Base-by-base conservation (phyloP, 345 rosid genomes). In the Eucalyptus polybractea region DNA sequence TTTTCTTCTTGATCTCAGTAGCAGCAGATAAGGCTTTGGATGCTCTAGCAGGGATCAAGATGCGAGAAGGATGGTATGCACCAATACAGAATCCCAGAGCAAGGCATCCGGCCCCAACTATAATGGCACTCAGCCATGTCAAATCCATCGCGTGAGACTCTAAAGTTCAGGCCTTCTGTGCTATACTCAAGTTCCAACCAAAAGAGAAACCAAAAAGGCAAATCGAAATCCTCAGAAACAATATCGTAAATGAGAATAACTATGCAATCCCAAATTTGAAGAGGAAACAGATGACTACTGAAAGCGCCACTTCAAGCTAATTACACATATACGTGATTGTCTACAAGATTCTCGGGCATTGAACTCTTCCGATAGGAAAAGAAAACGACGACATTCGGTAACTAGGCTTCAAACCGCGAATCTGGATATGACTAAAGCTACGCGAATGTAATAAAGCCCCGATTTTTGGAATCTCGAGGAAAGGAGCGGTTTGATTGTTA, bases 81-180 rank as follows among this genome's bases (percentile, higher is more conserved):
- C 99, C 99, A 50, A 96, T 93, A 92, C 94, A 97, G 92, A 93
- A 97, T 81, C 99, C 99, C 88, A 98, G 90, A 42, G 96, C 98
- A 90, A 96, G 92, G 91, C 97, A 95, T 86, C 98, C 93, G 22
- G 99, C 97, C 88, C 98, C 99, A 76, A 97, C 91, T 89, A 98
- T 90, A 50, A 98, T 92, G 90, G 98, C 93, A 90, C 98, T 93
- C 80, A 98, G 92, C 99, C 97, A 98, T 65, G 96, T 91, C 76
- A 94, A 92, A 92, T 94, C 98, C 98, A 96, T 96, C 90, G 58
- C 50, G 69, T 60, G 72, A 86, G 17, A 58, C 45, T 87, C 88
- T 54, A 85, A 72, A 72, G 83, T 19, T 6, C 47, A 22, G 7
- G 47, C 29, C 47, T 3, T 22, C 85, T 21, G 85, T 76, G 85